Conservation (phyloP, 768 basidiomycete species). For the Pluteus cervinus region DNA sequence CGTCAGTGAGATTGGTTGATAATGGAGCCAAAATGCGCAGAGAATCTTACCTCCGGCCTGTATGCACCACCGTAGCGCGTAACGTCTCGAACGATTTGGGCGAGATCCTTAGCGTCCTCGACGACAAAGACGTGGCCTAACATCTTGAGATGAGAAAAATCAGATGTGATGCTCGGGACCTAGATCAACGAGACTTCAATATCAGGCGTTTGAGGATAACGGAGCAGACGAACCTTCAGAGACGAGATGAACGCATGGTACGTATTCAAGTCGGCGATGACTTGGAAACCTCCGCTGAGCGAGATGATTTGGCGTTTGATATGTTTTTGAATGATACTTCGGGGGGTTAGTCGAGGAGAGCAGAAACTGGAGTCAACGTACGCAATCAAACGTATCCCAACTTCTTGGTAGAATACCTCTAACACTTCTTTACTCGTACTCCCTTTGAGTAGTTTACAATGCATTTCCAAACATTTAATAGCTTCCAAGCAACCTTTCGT, state of each 20-base stretch:
- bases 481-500: constrained; percentile 87
- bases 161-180: constrained; percentile 76
- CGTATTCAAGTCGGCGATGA: constrained; percentile 93
- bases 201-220: neutral
- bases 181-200: neutral
- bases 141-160: constrained; percentile 96
- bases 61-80: constrained; percentile 94
- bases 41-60: constrained; percentile 70
- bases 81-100: constrained; percentile 93
- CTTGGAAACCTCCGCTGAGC: constrained; percentile 86
- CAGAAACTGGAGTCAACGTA: constrained; percentile 29
- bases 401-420: constrained; percentile 97
- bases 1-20: neutral
- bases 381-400: constrained; percentile 85
- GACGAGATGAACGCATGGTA: constrained; percentile 88
- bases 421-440: constrained; percentile 95
- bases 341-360: neutral
- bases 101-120: constrained; percentile 92
- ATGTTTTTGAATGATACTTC: constrained; percentile 92
- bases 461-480: constrained; percentile 82
- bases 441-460: constrained; percentile 87
- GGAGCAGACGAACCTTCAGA: constrained; percentile 54
- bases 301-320: constrained; percentile 98
- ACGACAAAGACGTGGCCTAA: constrained; percentile 95
- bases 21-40: neutral